phyloP scores from a whole-genome alignment of 2,329 filamentous ascomycete genomes.

The Coniochaeta ligniaria region DNA sequence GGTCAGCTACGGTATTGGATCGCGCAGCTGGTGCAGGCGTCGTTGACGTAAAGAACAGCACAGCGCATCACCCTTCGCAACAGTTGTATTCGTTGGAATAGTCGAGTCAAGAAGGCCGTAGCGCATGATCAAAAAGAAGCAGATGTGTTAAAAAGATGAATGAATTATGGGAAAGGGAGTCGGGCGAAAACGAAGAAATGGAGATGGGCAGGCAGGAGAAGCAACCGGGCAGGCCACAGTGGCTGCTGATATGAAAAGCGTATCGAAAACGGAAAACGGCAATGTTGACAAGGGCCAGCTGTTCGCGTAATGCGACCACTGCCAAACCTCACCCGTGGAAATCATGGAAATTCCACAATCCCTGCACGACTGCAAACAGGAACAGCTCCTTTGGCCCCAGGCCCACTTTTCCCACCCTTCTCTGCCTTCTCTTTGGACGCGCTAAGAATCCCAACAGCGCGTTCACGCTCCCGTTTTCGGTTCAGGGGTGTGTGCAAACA shows the following conservation, averaged over 20 bases:
- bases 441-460: background rate
- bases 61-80: background rate
- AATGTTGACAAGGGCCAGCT: conserved; percentile 1
- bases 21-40: conserved; percentile 16
- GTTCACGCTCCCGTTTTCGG: background rate
- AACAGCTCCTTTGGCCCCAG: background rate
- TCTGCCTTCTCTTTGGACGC: background rate
- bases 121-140: background rate
- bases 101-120: background rate
- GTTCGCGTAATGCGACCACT: background rate
- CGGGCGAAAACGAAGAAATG: background rate
- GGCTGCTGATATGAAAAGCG: background rate
- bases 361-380: background rate
- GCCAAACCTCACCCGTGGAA: background rate
- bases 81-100: background rate
- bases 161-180: background rate
- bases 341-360: background rate
- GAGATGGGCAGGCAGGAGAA: background rate
- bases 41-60: background rate
- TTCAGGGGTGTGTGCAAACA: background rate
- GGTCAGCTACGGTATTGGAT: conserved; percentile 8
- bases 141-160: background rate
- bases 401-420: background rate
- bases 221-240: background rate
- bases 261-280: background rate